These are phyloP conservation scores for Clavispora santaluciae DNA, from an alignment of 805 yeast genomes.

Conservation along the genomic window DNA sequence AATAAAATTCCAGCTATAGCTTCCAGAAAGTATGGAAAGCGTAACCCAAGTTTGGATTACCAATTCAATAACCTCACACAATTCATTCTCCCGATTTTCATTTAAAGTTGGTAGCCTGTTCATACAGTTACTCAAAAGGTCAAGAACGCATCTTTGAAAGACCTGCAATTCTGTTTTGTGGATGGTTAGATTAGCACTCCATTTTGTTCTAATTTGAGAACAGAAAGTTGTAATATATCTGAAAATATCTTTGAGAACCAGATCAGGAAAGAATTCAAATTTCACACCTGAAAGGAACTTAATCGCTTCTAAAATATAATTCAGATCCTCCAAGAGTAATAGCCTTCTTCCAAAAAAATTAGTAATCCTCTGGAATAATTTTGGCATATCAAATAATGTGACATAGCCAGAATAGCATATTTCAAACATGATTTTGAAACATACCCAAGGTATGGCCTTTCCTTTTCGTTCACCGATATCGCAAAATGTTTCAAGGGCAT, in stretches of 20 bases:
- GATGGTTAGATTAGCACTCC: not conserved
- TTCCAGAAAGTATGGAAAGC: conserved; percentile 12
- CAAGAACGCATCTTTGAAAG: conserved; percentile 7
- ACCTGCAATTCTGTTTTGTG: conserved; percentile 12
- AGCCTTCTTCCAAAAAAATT: conserved; percentile 5
- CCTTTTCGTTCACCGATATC: conserved; percentile 14
- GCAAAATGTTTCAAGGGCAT: conserved; percentile 17
- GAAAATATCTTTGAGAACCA: not conserved
- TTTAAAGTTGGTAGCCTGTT: conserved; percentile 30
- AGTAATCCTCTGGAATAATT: conserved; percentile 4
- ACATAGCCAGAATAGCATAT: conserved; percentile 1
- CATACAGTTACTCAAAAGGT: conserved; percentile 27
- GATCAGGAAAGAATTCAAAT: not conserved
- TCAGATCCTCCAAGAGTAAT: not conserved
- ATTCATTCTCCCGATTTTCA: conserved; percentile 16
- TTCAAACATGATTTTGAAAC: conserved; percentile 15
- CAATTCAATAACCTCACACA: conserved; percentile 22
- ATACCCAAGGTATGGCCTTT: conserved; percentile 16
- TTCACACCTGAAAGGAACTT: not conserved
- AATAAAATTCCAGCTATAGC: conserved; percentile 32
- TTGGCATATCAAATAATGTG: conserved; percentile 1
- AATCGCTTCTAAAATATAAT: not conserved
- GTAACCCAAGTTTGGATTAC: conserved; percentile 29
- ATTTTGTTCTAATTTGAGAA: not conserved
- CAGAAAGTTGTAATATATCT: not conserved